These are phyloP conservation scores for Strobilomyces confusus DNA, from an alignment of 768 basidiomycete genomes.

Conservation along the genomic window DNA sequence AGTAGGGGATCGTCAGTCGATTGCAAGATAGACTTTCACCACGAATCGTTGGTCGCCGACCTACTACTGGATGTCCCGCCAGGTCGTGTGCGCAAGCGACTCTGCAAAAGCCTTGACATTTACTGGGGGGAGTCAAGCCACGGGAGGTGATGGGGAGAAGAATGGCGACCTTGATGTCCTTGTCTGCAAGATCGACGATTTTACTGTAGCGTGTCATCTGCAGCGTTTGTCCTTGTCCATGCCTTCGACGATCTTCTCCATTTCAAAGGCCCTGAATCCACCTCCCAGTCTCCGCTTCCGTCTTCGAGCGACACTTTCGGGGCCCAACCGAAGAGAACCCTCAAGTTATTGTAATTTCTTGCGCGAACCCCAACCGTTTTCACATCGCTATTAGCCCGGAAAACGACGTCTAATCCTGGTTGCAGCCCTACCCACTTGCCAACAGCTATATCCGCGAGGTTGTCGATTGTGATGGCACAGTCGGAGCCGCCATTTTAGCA, in stretches of 20 bases:
- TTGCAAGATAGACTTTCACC: slow-evolving; percentile 47
- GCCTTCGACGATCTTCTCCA: slow-evolving; percentile 20
- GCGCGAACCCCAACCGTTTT: slow-evolving; percentile 46
- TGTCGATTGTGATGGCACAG: slow-evolving; percentile 36
- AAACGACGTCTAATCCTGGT: slow-evolving; percentile 20
- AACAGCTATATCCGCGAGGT: slow-evolving; percentile 43
- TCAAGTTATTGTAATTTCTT: slow-evolving; percentile 47
- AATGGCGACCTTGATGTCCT: slow-evolving; percentile 43
- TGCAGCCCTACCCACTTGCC: slow-evolving; percentile 29
- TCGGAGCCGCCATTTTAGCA: too few species aligned
- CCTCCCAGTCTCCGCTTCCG: slow-evolving; percentile 40
- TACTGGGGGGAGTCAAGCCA: slow-evolving; percentile 29
- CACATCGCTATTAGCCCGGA: slow-evolving; percentile 20
- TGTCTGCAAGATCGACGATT: slow-evolving; percentile 35
- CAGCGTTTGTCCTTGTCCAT: slow-evolving; percentile 16
- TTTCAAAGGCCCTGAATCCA: slow-evolving; percentile 48
- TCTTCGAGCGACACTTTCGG: slow-evolving; percentile 39
- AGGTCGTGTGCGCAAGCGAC: slow-evolving; percentile 45
- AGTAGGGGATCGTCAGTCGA: slow-evolving; percentile 50
- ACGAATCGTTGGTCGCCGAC: slow-evolving; percentile 32
- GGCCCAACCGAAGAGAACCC: slow-evolving; percentile 37
- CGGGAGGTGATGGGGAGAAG: slow-evolving; percentile 58
- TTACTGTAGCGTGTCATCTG: slow-evolving; percentile 32
- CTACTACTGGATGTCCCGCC: slow-evolving; percentile 34
- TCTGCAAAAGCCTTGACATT: slow-evolving; percentile 40